A percentile compares a stretch with the other conserved stretches of the same genome.
Evolutionary conservation across 2,329 filamentous ascomycete genomes (phyloP).

Genomic region (Talaromyces sp.): DNA sequence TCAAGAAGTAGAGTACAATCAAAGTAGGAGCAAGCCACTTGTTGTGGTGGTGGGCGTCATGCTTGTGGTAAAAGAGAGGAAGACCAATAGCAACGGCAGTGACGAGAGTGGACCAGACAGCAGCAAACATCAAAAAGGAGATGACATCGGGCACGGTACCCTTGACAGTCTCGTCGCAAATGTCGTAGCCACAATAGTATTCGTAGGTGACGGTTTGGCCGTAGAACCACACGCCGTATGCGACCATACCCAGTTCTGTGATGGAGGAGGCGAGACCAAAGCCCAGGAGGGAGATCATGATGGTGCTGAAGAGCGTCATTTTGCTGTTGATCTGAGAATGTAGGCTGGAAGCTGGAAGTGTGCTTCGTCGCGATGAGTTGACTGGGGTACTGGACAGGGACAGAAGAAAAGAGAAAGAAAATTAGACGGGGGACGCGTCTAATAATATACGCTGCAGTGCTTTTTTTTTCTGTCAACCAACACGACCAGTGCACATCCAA

Average conservation of each 20-base stretch:
- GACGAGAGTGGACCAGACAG: conserved; percentile 31
- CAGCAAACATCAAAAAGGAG: conserved; percentile 28
- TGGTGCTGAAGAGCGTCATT: conserved; percentile 25
- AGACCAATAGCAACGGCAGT: conserved; percentile 24
- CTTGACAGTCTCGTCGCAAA: conserved; percentile 21
- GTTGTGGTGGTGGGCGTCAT: conserved; percentile 24
- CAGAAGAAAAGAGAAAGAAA: not conserved
- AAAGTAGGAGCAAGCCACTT: conserved; percentile 25
- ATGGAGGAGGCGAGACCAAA: conserved; percentile 29
- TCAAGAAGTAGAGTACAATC: conserved; percentile 29
- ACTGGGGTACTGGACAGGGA: not conserved
- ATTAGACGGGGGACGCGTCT: not conserved
- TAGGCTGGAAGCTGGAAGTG: not conserved
- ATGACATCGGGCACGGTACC: conserved; percentile 25
- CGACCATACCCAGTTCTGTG: conserved; percentile 31
- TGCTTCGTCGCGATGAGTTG: conserved; percentile 4
- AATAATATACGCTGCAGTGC: not conserved
- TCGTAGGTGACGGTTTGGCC: conserved; percentile 3
- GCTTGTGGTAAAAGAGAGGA: conserved; percentile 26
- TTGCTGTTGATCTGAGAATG: not conserved
- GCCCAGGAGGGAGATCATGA: conserved; percentile 28
- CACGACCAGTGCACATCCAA: not conserved
- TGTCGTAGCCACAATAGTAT: conserved; percentile 14
- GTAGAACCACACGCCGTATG: conserved; percentile 23
- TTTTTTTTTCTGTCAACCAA: not conserved